Evolutionary conservation across 306 rosid genomes (phyloP).

Genomic region (Geum urbanum): DNA sequence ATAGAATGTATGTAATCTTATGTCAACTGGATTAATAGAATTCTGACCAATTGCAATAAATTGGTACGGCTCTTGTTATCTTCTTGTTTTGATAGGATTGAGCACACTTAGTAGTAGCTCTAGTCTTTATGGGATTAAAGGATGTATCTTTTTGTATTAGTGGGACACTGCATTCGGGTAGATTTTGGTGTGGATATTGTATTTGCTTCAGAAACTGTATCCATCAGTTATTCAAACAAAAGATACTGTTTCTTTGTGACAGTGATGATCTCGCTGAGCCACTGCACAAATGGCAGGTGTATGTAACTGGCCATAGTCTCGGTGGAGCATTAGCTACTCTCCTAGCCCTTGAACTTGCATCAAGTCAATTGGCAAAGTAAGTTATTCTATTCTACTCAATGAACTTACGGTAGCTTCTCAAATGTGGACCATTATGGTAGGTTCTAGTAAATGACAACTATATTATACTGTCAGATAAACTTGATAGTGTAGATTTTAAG

Average conservation of each 20-base stretch:
- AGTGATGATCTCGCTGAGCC: constrained; percentile 64
- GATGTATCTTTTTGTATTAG: not conserved
- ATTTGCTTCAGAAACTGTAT: constrained; percentile 11
- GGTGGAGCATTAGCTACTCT: constrained; percentile 97
- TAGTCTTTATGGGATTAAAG: not conserved
- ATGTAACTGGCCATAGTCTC: constrained; percentile 92
- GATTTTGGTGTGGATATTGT: not conserved
- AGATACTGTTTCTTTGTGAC: constrained; percentile 26
- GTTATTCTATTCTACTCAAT: constrained; percentile 29
- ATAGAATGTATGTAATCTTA: not conserved
- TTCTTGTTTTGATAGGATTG: not conserved
- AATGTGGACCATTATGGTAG: too few species aligned
- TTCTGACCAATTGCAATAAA: not conserved
- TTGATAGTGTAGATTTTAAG: too few species aligned
- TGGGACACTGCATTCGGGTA: not conserved
- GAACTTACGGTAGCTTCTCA: not conserved
- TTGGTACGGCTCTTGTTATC: not conserved
- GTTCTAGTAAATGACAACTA: too few species aligned
- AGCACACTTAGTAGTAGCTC: not conserved
- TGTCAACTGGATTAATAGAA: not conserved
- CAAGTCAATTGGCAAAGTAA: constrained; percentile 80
- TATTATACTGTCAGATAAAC: too few species aligned
- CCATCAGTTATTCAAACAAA: constrained; percentile 11
- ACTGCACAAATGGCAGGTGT: constrained; percentile 74
- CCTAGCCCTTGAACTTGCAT: constrained; percentile 90